These are phyloP conservation scores for Xylariaceae sp. DNA, from an alignment of 2,329 filamentous ascomycete genomes.

Conservation along the genomic window DNA sequence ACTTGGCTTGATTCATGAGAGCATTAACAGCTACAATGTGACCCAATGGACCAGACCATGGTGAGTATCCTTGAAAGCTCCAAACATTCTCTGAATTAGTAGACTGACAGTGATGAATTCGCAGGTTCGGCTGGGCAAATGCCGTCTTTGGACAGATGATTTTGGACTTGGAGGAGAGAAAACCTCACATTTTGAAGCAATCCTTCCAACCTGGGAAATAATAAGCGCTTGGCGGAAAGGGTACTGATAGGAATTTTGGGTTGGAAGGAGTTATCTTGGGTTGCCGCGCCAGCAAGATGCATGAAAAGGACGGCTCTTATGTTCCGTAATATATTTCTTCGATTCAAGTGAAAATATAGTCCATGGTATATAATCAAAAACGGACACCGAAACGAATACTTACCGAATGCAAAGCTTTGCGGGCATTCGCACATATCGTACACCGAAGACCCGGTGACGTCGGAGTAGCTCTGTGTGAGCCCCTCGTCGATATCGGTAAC, in stretches of 20 bases:
- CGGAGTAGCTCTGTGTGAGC: too few relatives aligned
- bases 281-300: background rate
- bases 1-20: constrained; percentile 78
- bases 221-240: background rate
- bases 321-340: background rate
- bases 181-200: constrained; percentile 48
- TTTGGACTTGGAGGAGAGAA: constrained; percentile 65
- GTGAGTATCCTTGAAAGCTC: constrained; percentile 28
- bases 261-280: background rate
- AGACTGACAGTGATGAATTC: constrained; percentile 19
- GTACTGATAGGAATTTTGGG: background rate
- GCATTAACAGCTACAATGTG: constrained; percentile 60
- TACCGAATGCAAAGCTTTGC: too few relatives aligned
- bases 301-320: background rate
- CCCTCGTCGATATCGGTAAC: too few relatives aligned
- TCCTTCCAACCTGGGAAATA: constrained; percentile 35
- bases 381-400: too few relatives aligned
- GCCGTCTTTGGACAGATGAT: constrained; percentile 81
- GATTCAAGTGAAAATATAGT: background rate
- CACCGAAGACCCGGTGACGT: too few relatives aligned
- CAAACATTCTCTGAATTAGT: background rate
- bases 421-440: too few relatives aligned
- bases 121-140: constrained; percentile 89
- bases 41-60: constrained; percentile 41
- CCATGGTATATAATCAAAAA: too few relatives aligned